Base-by-base conservation (phyloP, 495 filamentous ascomycete species). In the Apodospora peruviana region DNA sequence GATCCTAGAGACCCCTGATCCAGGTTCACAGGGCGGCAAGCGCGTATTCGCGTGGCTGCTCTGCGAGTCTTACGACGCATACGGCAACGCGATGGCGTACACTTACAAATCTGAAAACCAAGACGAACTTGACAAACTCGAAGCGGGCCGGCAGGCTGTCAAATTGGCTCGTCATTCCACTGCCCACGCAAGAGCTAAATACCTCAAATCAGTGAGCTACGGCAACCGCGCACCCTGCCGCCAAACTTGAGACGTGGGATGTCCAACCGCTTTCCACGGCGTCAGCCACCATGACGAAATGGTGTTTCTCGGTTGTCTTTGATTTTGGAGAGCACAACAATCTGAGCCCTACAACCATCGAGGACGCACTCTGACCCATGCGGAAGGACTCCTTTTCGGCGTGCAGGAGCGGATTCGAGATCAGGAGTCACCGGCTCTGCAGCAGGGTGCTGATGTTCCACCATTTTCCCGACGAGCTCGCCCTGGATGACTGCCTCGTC, bases 251-350 rank as follows among this genome's bases (percentile, higher is more conserved):
- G n/a, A n/a, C n/a, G n/a, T n/a, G n/a, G n/a, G n/a, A n/a, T n/a
- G n/a, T n/a, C n/a, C n/a, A n/a, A n/a, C n/a, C n/a, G n/a, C n/a
- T n/a, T n/a, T n/a, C n/a, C n/a, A n/a, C n/a, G n/a, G n/a, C n/a
- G n/a, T n/a, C n/a, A n/a, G n/a, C n/a, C n/a, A n/a, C n/a, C n/a
- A n/a, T n/a, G n/a, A n/a, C n/a, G n/a, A n/a, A 32, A 7, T 39
- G 36, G 9, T 5, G 10, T n/a, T 72, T 70, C 35, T 44, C 61
- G 34, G 21, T 65, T 0, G 55, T 69, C 17, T 58, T 72, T 27
- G 69, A 72, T 42, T 72, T 71, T 45, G 68, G 68, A 1, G 66
- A 72, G 18, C 66, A 70, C 39, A 40, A 55, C 41, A 0, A 11
- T 18, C 2, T 10, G 7, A 20, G 56, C 62, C 0, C n/a, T 47